Conservation (phyloP, 225 moss, liverwort and hornwort species). For the Pleurozium schreberi region DNA sequence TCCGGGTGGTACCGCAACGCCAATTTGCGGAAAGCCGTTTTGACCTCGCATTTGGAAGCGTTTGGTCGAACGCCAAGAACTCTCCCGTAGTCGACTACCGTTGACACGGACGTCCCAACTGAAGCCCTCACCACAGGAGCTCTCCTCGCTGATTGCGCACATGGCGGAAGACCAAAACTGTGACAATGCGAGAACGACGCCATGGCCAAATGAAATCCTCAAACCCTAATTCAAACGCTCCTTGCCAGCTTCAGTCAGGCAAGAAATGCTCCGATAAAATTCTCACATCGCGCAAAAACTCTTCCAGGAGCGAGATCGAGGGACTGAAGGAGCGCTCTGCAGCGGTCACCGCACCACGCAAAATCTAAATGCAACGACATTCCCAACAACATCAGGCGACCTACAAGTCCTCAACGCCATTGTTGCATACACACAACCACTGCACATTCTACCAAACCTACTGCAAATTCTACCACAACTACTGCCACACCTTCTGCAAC, state of each 20-base stretch:
- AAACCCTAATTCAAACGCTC: not conserved
- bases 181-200: not conserved
- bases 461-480: not conserved
- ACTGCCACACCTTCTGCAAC: not conserved
- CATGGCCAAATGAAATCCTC: not conserved
- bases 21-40: constrained; percentile 36
- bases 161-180: not conserved
- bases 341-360: not conserved
- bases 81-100: not conserved
- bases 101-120: not conserved
- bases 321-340: not conserved
- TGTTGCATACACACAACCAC: not conserved
- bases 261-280: not conserved
- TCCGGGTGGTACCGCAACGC: constrained; percentile 42
- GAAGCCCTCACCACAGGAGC: not conserved
- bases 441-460: not conserved
- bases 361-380: not conserved
- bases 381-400: not conserved
- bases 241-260: not conserved
- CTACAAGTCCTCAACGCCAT: not conserved
- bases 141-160: not conserved
- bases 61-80: constrained; percentile 27
- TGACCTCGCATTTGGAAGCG: constrained; percentile 38
- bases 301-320: not conserved
- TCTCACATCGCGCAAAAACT: not conserved